Percentiles rank a stretch among this genome's conserved stretches.
Conservation (phyloP, 352 stramenopile species). For the Pythium rhizo-oryzae region DNA sequence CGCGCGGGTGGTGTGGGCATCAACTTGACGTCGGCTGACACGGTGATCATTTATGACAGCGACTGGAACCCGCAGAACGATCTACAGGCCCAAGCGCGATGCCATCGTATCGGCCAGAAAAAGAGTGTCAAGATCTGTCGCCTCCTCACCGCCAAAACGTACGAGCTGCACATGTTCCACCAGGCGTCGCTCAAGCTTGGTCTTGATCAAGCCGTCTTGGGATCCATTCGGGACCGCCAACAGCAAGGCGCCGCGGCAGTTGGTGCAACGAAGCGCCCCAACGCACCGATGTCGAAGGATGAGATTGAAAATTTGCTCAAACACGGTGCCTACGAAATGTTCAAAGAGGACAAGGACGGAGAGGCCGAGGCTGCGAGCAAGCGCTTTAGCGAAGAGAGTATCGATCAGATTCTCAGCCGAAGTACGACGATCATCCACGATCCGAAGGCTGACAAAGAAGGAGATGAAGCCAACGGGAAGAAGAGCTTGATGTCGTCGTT, state of each 20-base stretch:
- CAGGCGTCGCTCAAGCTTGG: conserved; percentile 92
- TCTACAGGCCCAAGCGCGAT: conserved; percentile 91
- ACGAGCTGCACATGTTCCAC: conserved; percentile 95
- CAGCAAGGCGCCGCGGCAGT: conserved; percentile 29
- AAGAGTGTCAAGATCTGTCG: conserved; percentile 95
- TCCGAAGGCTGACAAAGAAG: conserved; percentile 49
- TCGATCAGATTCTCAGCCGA: conserved; percentile 96
- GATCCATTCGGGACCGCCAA: conserved; percentile 85
- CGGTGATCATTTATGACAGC: conserved; percentile 96
- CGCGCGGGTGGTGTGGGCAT: conserved; percentile 98
- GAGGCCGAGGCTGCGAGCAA: conserved; percentile 93
- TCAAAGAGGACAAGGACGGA: conserved; percentile 91
- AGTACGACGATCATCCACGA: conserved; percentile 90
- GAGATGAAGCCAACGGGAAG: conserved; percentile 52
- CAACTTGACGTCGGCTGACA: conserved; percentile 94
- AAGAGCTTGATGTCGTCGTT: conserved; percentile 90
- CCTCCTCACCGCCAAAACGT: conserved; percentile 91
- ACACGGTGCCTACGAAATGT: conserved; percentile 94
- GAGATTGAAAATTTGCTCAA: conserved; percentile 94
- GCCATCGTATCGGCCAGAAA: conserved; percentile 93
- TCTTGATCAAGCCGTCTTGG: conserved; percentile 91
- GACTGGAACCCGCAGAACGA: conserved; percentile 99
- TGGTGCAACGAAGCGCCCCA: conserved; percentile 45
- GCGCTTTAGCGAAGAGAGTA: conserved; percentile 97
- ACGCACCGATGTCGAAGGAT: conserved; percentile 74